Conservation (phyloP, 192 early-diverging fungal genomes). For the Backusella circina region DNA sequence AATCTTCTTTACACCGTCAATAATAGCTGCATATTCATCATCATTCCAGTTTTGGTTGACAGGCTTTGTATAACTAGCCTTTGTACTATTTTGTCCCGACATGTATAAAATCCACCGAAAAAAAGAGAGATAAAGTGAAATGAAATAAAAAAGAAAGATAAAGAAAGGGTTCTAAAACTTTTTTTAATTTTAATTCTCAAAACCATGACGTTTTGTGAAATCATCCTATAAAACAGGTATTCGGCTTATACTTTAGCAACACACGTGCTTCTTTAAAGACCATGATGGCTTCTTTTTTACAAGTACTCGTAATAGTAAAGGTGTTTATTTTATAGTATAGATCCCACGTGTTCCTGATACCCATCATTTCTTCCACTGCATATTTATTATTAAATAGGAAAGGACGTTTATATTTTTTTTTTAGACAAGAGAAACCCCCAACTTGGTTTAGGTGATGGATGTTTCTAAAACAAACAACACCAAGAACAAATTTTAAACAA, state of each 20-base stretch:
- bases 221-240: neutral
- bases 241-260: neutral
- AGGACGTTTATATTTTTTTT: neutral
- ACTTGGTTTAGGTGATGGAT: neutral
- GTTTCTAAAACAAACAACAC: neutral
- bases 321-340: neutral
- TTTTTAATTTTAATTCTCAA: neutral
- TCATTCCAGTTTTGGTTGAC: constrained; percentile 14
- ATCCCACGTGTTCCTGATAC: neutral
- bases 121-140: neutral
- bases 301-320: neutral
- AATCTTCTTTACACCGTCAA: constrained; percentile 65
- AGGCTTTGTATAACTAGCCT: neutral
- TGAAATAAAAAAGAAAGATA: neutral
- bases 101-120: neutral
- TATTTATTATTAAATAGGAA: neutral
- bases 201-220: neutral
- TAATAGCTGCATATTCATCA: constrained; percentile 53
- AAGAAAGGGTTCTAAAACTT: neutral
- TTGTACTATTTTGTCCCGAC: neutral
- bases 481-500: neutral
- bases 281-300: neutral
- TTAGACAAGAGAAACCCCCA: neutral
- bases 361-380: neutral
- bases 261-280: neutral